phyloP scores from a whole-genome alignment of 1,284 basidiomycete genomes.

The Singerocomus rubriflavus region DNA sequence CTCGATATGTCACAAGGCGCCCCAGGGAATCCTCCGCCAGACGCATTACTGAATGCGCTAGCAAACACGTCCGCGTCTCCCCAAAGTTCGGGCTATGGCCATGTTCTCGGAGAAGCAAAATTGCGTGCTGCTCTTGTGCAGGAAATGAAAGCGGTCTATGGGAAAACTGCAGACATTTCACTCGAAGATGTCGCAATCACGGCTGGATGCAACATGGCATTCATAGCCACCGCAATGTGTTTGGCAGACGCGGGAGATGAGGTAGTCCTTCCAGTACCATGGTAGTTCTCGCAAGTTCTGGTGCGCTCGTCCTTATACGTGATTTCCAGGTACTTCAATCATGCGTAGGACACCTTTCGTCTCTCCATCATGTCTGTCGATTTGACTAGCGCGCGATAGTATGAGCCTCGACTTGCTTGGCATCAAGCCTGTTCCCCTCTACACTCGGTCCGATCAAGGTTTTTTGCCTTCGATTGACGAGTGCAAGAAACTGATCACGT shows the following conservation, averaged over 20 bases:
- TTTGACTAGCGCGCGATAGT: constrained; percentile 33
- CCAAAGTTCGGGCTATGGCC: constrained; percentile 58
- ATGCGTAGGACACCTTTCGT: constrained; percentile 45
- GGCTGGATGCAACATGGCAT: constrained; percentile 71
- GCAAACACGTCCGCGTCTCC: constrained; percentile 45
- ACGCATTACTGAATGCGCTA: constrained; percentile 51
- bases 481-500: constrained; percentile 51
- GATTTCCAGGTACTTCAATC: constrained; percentile 68
- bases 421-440: constrained; percentile 61
- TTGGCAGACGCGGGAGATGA: constrained; percentile 73
- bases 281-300: constrained; percentile 39
- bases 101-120: constrained; percentile 60
- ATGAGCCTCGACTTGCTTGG: constrained; percentile 73
- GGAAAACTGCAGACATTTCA: constrained; percentile 44
- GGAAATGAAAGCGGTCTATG: constrained; percentile 69
- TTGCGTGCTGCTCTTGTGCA: constrained; percentile 57
- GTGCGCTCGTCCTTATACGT: constrained; percentile 9
- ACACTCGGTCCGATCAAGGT: constrained; percentile 50
- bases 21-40: constrained; percentile 65
- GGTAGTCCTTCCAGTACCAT: constrained; percentile 77
- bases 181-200: constrained; percentile 60
- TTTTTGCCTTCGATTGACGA: constrained; percentile 59
- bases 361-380: neutral
- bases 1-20: constrained; percentile 80
- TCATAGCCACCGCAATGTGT: constrained; percentile 60